A percentile compares a stretch with the other conserved stretches of the same genome.
Evolutionary conservation across 345 rosid species (phyloP).

Genomic region (Jatropha curcas): DNA sequence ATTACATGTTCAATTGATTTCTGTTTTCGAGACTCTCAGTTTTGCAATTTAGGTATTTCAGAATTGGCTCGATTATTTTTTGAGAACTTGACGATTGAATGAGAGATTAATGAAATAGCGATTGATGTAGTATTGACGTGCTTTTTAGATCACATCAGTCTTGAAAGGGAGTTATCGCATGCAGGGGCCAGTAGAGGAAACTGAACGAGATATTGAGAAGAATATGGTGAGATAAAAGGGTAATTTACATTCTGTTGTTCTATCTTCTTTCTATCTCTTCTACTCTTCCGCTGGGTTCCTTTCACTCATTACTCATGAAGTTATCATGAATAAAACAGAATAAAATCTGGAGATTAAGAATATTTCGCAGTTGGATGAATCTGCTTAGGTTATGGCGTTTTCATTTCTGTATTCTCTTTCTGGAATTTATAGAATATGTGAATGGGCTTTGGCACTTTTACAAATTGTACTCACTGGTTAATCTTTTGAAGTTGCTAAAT

Average conservation of each 20-base stretch:
- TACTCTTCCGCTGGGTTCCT: neutral
- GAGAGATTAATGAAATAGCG: neutral
- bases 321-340: neutral
- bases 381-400: neutral
- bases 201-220: slow-evolving; percentile 36
- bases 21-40: neutral
- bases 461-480: neutral
- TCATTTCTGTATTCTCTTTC: neutral
- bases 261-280: neutral
- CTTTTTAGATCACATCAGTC: slow-evolving; percentile 44
- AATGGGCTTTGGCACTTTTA: neutral
- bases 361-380: neutral
- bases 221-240: slow-evolving; percentile 51
- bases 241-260: slow-evolving; percentile 37
- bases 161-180: slow-evolving; percentile 38
- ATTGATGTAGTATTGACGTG: slow-evolving; percentile 27
- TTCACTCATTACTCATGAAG: neutral
- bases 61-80: neutral
- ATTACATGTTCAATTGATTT: neutral
- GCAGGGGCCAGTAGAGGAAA: slow-evolving; percentile 41
- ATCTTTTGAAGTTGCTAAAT: neutral
- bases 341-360: neutral
- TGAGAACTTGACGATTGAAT: neutral
- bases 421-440: neutral
- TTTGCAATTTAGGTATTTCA: neutral